Base-by-base conservation (phyloP, 2,329 filamentous ascomycete species). In the Colletotrichum gigasporum region DNA sequence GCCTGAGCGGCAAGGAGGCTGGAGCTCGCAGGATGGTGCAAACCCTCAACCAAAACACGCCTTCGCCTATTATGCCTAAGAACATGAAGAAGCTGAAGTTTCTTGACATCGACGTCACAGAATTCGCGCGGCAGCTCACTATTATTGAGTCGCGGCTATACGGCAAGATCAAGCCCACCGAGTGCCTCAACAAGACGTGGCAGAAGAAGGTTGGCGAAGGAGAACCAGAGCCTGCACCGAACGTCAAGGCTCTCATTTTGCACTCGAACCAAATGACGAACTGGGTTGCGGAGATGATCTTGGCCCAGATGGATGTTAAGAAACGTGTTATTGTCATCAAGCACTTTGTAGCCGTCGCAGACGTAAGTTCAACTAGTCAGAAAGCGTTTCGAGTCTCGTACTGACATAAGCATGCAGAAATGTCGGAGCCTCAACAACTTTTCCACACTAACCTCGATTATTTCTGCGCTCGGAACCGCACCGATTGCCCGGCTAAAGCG, bases 81-180 rank as follows among this genome's bases (percentile, higher is more conserved):
- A 97, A 98, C 76, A 97, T 99, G 94, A 97, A 96, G 86, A 99
- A 97, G 79, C 87, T 99, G 71, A 99, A 98, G 78, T 98, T 99
- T 80, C 81, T 98, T 59, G 96, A 99, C 74, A 97, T 99, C 70
- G 96, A 99, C 74, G 90, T 94, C 0, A 92, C 91, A 0, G 96
- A 99, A 75, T 98, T 99, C 78, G 96, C 96, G n/a, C 90, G 96
- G 48, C 96, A 99, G 77, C 85, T 99, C 67, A 99, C 96, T 0
- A 96, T 99, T 69, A 97, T 98, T 68, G 96, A 99, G 78, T 97
- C 94, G 2, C 91, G 91, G 66, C 85, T 98, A 1, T 99, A 98
- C 73, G 93, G 91, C 70, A 97, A 97, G 80, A 97, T 99, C 77
- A 95, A 95, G 77, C 92, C 95, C 0, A 96, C 93, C 0, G 96